Conservation (phyloP, 805 yeast genomes). For the Metahyphopichia silvanorum region DNA sequence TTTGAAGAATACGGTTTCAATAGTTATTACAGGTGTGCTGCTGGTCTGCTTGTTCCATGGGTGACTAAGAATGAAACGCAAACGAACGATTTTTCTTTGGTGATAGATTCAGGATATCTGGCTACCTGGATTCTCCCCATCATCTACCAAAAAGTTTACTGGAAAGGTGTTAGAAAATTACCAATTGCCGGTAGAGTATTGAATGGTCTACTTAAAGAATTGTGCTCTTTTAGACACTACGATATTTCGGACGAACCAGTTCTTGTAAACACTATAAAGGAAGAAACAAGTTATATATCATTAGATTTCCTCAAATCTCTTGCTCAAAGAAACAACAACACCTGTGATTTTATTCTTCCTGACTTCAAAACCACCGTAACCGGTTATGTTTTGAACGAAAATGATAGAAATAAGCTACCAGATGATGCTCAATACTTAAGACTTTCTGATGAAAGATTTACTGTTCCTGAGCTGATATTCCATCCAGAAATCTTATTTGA, state of each 20-base stretch:
- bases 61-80: constrained; percentile 2
- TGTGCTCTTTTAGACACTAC: constrained; percentile 86
- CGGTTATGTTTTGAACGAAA: constrained; percentile 57
- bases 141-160: constrained; percentile 69
- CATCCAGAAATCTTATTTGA: constrained; percentile 69
- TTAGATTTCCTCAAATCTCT: constrained; percentile 50
- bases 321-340: constrained; percentile 28
- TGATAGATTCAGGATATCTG: constrained; percentile 85
- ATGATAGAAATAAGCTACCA: constrained; percentile 21
- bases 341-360: constrained; percentile 78
- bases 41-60: constrained; percentile 44
- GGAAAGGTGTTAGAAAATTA: constrained; percentile 73
- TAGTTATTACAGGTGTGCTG: constrained; percentile 63
- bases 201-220: constrained; percentile 79
- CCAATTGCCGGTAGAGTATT: constrained; percentile 86
- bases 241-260: constrained; percentile 90
- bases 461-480: constrained; percentile 81
- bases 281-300: constrained; percentile 69
- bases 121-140: constrained; percentile 87
- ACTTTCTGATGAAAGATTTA: constrained; percentile 80
- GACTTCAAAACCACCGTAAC: constrained; percentile 77
- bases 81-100: constrained; percentile 61
- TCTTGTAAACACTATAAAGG: constrained; percentile 82
- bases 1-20: constrained; percentile 91
- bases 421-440: constrained; percentile 62